phyloP scores from a whole-genome alignment of 176 grass and related monocot species.

The Stipa capillata region DNA sequence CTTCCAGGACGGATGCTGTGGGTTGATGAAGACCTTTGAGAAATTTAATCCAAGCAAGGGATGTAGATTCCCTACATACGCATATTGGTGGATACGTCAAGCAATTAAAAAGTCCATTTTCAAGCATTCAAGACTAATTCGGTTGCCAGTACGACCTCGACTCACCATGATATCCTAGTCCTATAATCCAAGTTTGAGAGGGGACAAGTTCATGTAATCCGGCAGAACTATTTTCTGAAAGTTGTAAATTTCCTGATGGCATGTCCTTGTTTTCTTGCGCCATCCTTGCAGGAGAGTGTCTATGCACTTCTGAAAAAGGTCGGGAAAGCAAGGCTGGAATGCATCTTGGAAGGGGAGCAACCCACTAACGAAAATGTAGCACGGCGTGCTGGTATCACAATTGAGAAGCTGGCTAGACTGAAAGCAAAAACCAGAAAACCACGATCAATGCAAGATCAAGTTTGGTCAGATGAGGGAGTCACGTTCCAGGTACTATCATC shows the following conservation, averaged over 20 bases:
- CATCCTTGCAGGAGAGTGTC: slow-evolving; percentile 50
- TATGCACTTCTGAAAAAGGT: slow-evolving; percentile 64
- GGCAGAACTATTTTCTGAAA: neutral
- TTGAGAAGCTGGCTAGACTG: slow-evolving; percentile 58
- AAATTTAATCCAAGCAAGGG: slow-evolving; percentile 86
- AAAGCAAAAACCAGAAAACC: slow-evolving; percentile 51
- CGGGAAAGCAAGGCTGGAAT: slow-evolving; percentile 50
- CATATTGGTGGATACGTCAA: slow-evolving; percentile 88
- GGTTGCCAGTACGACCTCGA: slow-evolving; percentile 52
- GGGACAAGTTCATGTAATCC: neutral
- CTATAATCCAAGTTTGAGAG: neutral
- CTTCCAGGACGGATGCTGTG: slow-evolving; percentile 75
- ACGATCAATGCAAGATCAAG: slow-evolving; percentile 49
- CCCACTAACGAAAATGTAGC: slow-evolving; percentile 62
- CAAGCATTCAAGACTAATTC: slow-evolving; percentile 71
- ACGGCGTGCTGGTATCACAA: slow-evolving; percentile 54
- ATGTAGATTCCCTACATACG: slow-evolving; percentile 73
- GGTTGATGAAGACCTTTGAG: slow-evolving; percentile 81
- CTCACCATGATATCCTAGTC: neutral
- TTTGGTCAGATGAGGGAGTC: slow-evolving; percentile 51
- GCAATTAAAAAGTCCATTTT: slow-evolving; percentile 78
- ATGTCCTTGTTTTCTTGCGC: neutral
- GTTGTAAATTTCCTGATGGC: neutral
- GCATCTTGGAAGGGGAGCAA: slow-evolving; percentile 57
- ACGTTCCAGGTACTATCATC: slow-evolving; percentile 60